These are phyloP conservation scores for Trichophaea hybrida DNA, from an alignment of 2,329 filamentous ascomycete genomes.

Conservation along the genomic window DNA sequence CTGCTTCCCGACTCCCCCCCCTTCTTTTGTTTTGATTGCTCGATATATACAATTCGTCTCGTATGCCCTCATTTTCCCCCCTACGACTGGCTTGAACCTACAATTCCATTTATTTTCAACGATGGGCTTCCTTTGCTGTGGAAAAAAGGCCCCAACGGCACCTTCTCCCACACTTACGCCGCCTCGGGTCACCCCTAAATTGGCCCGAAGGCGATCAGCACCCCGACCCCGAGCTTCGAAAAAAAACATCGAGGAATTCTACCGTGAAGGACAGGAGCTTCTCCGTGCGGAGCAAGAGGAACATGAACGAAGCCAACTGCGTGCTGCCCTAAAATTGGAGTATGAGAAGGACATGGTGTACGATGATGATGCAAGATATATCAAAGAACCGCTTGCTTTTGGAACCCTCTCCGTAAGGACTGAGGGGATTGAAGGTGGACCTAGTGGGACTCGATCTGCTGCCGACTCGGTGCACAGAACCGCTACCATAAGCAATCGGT, in stretches of 20 bases:
- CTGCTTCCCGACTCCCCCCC: background rate
- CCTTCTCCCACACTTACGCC: background rate
- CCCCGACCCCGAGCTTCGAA: constrained; percentile 6
- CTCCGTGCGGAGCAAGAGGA: constrained; percentile 13
- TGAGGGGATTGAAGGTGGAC: background rate
- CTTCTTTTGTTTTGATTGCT: background rate
- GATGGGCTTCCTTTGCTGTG: constrained; percentile 4
- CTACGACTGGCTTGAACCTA: background rate
- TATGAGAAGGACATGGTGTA: background rate
- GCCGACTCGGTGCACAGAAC: background rate
- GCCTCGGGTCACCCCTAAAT: constrained; percentile 2
- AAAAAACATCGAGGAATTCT: constrained; percentile 20
- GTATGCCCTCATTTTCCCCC: background rate
- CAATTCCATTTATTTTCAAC: too few species aligned
- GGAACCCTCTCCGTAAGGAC: background rate
- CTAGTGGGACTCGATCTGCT: background rate
- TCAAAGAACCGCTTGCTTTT: background rate
- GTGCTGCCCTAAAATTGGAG: background rate
- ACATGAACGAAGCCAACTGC: constrained; percentile 3
- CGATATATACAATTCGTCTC: background rate
- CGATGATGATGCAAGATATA: background rate
- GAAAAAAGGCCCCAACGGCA: background rate
- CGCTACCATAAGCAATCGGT: background rate
- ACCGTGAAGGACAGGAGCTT: constrained; percentile 17
- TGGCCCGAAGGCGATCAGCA: constrained; percentile 5